Base-by-base conservation (phyloP, 768 basidiomycete genomes). In the Lactifluus piperatus region DNA sequence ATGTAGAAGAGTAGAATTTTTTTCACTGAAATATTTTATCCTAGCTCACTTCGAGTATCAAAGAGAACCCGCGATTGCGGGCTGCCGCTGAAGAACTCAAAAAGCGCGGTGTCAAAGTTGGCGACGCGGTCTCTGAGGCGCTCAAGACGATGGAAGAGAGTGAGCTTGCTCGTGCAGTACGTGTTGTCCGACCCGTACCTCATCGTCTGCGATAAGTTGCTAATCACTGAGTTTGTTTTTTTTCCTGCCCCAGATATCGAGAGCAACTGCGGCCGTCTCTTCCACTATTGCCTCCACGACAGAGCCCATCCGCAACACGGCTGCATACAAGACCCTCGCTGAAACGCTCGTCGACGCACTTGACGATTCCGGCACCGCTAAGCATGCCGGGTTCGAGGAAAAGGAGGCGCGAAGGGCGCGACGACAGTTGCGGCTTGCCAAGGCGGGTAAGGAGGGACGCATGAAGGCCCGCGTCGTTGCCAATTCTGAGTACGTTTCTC, bases 221-320 rank as follows among this genome's bases (percentile, higher is more conserved):
- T 7, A 58, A 37, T 34, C 36, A 39, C 18, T 58, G 11, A 49
- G 22, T 34, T 34, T 34, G 46, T 2, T 34, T 43, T 16, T 26
- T 22, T n/a, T 10, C 56, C 46, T 1, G 43, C 20, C 22, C 8
- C 63, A 94, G 91, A 87, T 98, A 59, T 86, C 91, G 7, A 79
- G 82, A 65, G 91, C 94, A 2, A 89, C 91, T 0, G 81, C 85
- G 16, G 90, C 91, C 6, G 83, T 95, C 56, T 93, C 94, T 7
- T 83, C 78, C 10, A 89, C 89, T 6, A 91, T 94, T 49, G 85
- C 85, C 48, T 84, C 86, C 46, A 89, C 92, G 14, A 97, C 97
- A 3, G 94, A 95, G 62, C 95, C 95, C n/a, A 88, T 99, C 60
- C 87, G 97, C 44, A 93, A 97, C 63, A 99, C 95, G 2, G 86